Base-by-base conservation (phyloP, 768 basidiomycete species). In the Leccinum variicolor region DNA sequence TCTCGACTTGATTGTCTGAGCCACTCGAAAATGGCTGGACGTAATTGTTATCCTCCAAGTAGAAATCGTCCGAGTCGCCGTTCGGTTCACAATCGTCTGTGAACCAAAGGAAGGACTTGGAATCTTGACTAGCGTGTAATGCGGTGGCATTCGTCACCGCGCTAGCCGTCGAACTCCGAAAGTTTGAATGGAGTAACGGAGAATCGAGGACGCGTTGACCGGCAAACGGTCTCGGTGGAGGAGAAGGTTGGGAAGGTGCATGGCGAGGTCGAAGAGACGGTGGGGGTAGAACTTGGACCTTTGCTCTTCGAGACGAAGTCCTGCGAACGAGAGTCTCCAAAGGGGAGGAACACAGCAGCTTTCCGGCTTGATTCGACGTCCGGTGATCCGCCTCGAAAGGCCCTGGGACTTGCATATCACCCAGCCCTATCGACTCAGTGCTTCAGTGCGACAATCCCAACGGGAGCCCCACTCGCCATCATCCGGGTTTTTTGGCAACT, bases 321-420 rank as follows among this genome's bases (percentile, higher is more conserved):
- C 75, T 74, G 56, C 81, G 78, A 54, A 81, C 82, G 50, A 89
- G 79, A 3, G 79, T 74, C 41, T 84, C 80, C 41, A 88, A 76
- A 7, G 87, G 87, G 2, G 87, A 89, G 21, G 78, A 71, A 57
- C 70, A 66, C 52, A 74, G 64, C 19, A 80, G 54, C 51, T 62
- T 70, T 53, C 67, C 71, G n/a, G 41, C n/a, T 26, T 71, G 58
- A 36, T 55, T 64, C 25, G 63, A 62, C 55, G 39, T 8, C 21
- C 50, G 55, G 43, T 45, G 57, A 56, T 63, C 65, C 50, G 62
- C 65, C 31, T 31, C 31, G 46, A 60, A 59, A 47, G 50, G 47
- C 28, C 53, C 57, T 43, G 41, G 28, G 5, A 5, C n/a, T 50
- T 64, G 57, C 69, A 70, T 69, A 29, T 63, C 58, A 62, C 54